A percentile compares a stretch with the other conserved stretches of the same genome.
phyloP scores from a whole-genome alignment of 257 asterid genomes.

The Voacanga thouarsii region DNA sequence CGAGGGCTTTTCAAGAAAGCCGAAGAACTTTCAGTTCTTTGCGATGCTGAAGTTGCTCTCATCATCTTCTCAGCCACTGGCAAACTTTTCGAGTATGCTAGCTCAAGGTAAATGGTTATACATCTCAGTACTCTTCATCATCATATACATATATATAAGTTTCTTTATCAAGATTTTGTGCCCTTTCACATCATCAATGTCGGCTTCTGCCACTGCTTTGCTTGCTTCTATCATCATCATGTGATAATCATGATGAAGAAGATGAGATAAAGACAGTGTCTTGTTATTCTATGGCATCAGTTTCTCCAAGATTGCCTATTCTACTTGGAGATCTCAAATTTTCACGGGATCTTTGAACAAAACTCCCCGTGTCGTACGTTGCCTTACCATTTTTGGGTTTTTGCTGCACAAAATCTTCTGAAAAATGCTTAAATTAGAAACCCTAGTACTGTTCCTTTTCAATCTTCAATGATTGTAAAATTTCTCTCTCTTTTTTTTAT shows the following conservation, averaged over 20 bases:
- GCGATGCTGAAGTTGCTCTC: slow-evolving; percentile 44
- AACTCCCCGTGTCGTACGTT: background rate
- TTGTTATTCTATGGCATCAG: background rate
- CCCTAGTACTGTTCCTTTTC: slow-evolving; percentile 16
- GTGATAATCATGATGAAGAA: background rate
- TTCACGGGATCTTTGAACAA: background rate
- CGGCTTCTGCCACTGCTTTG: background rate
- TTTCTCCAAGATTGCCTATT: too few relatives aligned
- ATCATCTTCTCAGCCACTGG: slow-evolving; percentile 44
- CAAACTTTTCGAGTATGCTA: slow-evolving; percentile 32
- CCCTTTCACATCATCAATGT: background rate
- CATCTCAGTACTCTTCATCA: background rate
- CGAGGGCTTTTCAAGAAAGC: slow-evolving; percentile 45
- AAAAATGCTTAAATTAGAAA: slow-evolving; percentile 13
- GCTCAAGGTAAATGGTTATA: slow-evolving; percentile 24
- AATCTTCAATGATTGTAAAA: background rate
- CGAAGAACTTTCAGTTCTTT: slow-evolving; percentile 35
- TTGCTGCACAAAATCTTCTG: background rate
- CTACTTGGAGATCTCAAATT: background rate
- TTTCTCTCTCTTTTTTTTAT: background rate
- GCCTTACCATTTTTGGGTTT: background rate
- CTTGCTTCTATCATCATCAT: background rate
- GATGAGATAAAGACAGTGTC: background rate
- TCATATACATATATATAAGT: background rate
- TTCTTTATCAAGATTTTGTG: slow-evolving; percentile 3